Percentiles rank a stretch among this genome's conserved stretches.
These are phyloP conservation scores for Chlamydomonas incerta DNA, from an alignment of 139 green algal genomes.

Conservation along the genomic window DNA sequence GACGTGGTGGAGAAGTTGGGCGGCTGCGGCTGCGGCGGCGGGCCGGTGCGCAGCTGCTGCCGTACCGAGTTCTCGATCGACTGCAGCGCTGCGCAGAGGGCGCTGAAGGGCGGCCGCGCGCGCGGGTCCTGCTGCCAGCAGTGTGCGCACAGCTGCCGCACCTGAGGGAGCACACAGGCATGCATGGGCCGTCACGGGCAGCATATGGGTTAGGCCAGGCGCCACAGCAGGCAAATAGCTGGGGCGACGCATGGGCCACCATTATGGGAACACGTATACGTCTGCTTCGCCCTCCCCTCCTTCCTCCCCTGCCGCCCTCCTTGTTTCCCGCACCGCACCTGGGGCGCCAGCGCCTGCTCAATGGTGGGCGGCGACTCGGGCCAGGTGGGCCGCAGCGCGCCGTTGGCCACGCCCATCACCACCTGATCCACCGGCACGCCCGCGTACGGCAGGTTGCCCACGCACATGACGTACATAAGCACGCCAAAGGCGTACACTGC, in stretches of 20 bases:
- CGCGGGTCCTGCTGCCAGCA: slow-evolving; percentile 9
- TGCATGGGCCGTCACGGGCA: too few relatives aligned
- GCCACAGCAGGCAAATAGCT: too few relatives aligned
- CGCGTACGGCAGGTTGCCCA: neutral
- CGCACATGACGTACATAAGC: neutral
- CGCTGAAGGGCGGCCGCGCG: slow-evolving; percentile 1
- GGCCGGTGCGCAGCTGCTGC: neutral
- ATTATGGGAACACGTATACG: too few relatives aligned
- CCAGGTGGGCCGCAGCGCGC: neutral
- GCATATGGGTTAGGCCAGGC: too few relatives aligned
- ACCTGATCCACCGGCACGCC: neutral
- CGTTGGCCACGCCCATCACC: neutral
- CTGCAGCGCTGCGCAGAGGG: neutral
- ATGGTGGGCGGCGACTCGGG: neutral
- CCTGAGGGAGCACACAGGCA: too few relatives aligned
- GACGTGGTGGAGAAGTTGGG: too few relatives aligned
- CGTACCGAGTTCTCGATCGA: slow-evolving; percentile 11
- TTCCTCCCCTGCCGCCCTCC: too few relatives aligned
- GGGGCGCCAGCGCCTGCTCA: neutral
- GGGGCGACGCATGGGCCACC: too few relatives aligned
- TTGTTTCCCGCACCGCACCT: too few relatives aligned
- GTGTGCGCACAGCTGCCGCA: neutral
- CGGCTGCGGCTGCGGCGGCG: too few relatives aligned
- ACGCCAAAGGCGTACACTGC: slow-evolving; percentile 27
- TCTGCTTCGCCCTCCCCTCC: too few relatives aligned